Percentiles rank a stretch among this genome's conserved stretches.
Evolutionary conservation across 768 basidiomycete species (phyloP).

Genomic region (Agrocybe praecox): DNA sequence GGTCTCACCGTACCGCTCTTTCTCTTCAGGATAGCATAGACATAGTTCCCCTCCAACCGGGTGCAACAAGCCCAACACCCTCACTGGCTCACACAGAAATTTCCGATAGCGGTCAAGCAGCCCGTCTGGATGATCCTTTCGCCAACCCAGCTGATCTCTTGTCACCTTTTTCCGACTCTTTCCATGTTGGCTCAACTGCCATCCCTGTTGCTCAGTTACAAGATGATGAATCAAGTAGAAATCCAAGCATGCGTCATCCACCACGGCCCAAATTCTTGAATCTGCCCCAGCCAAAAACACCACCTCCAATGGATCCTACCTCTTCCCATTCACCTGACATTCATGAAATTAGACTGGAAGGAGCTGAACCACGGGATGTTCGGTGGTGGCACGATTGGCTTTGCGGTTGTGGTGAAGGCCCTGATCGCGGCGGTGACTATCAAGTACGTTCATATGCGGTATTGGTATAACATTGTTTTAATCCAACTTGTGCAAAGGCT

Average conservation of each 20-base stretch:
- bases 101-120: conserved; percentile 20
- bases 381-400: conserved; percentile 90
- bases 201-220: not conserved
- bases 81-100: conserved; percentile 36
- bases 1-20: conserved; percentile 44
- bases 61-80: conserved; percentile 42
- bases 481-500: conserved; percentile 43
- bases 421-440: conserved; percentile 69
- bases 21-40: conserved; percentile 57
- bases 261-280: conserved; percentile 61
- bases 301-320: conserved; percentile 39
- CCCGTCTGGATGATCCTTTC: conserved; percentile 44
- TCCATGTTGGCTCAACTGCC: conserved; percentile 14
- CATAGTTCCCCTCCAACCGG: conserved; percentile 54
- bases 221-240: not conserved
- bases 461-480: not conserved
- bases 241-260: conserved; percentile 21
- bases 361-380: conserved; percentile 21
- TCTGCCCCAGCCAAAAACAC: conserved; percentile 61
- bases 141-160: conserved; percentile 44
- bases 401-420: conserved; percentile 78
- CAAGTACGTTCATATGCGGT: conserved; percentile 49
- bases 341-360: conserved; percentile 24
- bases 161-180: conserved; percentile 54
- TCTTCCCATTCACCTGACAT: conserved; percentile 31